Evolutionary conservation across 768 basidiomycete species (phyloP).

Genomic region (Kwoniella dejecticola): DNA sequence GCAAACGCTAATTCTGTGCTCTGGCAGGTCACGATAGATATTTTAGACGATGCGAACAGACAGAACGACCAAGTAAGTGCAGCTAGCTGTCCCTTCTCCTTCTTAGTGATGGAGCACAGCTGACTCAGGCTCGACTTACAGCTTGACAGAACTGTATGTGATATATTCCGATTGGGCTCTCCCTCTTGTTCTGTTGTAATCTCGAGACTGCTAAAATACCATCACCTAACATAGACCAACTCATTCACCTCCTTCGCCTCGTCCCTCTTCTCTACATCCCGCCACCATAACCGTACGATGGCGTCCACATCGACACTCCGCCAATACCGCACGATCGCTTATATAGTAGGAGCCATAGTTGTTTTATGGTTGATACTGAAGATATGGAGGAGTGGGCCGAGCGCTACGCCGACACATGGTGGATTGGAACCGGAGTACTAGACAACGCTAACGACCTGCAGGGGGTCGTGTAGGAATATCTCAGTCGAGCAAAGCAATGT

Average conservation of each 20-base stretch:
- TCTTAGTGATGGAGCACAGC: background rate
- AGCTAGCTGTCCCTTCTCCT: background rate
- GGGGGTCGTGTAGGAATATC: too few species aligned
- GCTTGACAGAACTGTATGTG: constrained; percentile 53
- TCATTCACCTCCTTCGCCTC: constrained; percentile 52
- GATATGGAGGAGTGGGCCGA: constrained; percentile 35
- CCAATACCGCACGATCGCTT: constrained; percentile 53
- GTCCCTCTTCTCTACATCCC: constrained; percentile 53
- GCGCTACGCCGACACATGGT: background rate
- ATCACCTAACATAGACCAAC: constrained; percentile 36
- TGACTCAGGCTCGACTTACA: constrained; percentile 11
- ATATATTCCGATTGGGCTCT: background rate
- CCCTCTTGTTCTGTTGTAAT: background rate
- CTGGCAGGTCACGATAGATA: constrained; percentile 55
- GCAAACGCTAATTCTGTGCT: too few species aligned
- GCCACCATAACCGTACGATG: constrained; percentile 54
- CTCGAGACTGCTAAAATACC: too few species aligned
- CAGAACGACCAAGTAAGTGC: constrained; percentile 53
- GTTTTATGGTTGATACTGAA: constrained; percentile 46
- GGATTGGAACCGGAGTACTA: constrained; percentile 18
- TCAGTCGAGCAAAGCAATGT: too few species aligned
- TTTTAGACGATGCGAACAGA: constrained; percentile 52
- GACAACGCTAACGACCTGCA: too few species aligned
- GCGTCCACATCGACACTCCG: constrained; percentile 45
- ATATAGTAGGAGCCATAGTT: constrained; percentile 48